These are phyloP conservation scores for Sporothrix mexicana DNA, from an alignment of 2,329 filamentous ascomycete species.

Conservation along the genomic window DNA sequence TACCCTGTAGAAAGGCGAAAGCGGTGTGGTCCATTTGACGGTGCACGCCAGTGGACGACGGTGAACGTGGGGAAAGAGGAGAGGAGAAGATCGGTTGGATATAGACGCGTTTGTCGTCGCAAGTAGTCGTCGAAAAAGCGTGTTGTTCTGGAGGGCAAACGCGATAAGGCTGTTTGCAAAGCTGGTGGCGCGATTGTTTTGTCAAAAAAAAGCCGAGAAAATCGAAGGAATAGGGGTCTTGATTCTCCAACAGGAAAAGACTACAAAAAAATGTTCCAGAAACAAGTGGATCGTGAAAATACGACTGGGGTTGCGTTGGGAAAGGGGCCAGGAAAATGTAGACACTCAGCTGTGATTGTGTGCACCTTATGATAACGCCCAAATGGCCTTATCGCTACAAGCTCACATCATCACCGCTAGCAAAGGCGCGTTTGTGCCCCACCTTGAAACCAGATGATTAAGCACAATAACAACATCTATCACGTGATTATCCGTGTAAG, in stretches of 20 bases:
- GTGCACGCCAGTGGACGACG: neutral
- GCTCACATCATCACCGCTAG: conserved; percentile 25
- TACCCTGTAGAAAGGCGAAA: conserved; percentile 28
- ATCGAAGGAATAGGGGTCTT: conserved; percentile 1
- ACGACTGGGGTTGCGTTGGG: conserved; percentile 3
- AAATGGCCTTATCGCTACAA: conserved; percentile 32
- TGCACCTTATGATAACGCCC: conserved; percentile 23
- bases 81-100: neutral
- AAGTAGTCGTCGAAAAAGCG: neutral
- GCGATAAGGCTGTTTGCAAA: conserved; percentile 7
- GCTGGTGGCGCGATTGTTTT: neutral
- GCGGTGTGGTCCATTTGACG: conserved; percentile 32
- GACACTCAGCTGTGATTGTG: too few species aligned
- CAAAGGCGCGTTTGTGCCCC: conserved; percentile 26
- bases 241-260: conserved; percentile 1
- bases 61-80: neutral
- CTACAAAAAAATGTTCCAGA: neutral
- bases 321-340: conserved; percentile 11
- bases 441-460: conserved; percentile 13
- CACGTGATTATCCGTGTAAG: neutral
- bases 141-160: neutral
- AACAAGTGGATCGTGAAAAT: conserved; percentile 17
- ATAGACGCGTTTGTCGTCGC: conserved; percentile 11
- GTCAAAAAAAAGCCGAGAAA: neutral
- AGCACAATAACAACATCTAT: neutral